Evolutionary conservation across 129 eudicot genomes (phyloP).

Genomic region (Tagetes patula): DNA sequence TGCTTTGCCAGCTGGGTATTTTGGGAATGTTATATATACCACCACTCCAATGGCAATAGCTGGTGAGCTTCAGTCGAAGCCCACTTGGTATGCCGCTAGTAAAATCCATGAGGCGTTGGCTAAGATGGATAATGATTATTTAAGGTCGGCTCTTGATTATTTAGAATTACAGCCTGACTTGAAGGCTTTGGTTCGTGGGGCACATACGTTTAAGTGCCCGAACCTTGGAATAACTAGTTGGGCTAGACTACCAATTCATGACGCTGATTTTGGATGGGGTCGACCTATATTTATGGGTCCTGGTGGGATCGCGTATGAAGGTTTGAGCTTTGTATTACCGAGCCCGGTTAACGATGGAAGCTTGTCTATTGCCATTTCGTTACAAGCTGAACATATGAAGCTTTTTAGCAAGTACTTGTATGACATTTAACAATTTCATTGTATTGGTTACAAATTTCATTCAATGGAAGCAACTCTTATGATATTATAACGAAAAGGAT

Average conservation of each 20-base stretch:
- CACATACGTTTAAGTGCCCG: conserved; percentile 63
- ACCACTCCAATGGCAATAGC: conserved; percentile 49
- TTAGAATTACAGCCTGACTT: conserved; percentile 58
- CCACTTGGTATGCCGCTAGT: conserved; percentile 49
- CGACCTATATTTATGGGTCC: conserved; percentile 79
- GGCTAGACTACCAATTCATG: conserved; percentile 79
- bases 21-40: conserved; percentile 63
- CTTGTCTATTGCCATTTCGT: conserved; percentile 27
- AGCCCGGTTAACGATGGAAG: conserved; percentile 36
- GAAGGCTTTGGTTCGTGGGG: conserved; percentile 70
- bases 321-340: conserved; percentile 33
- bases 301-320: conserved; percentile 53
- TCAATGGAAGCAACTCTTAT: neutral
- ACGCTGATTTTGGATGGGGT: conserved; percentile 80
- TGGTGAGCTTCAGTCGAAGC: conserved; percentile 51
- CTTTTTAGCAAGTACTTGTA: conserved; percentile 50
- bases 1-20: conserved; percentile 52
- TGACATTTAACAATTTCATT: conserved; percentile 40
- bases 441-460: neutral
- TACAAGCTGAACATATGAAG: conserved; percentile 53
- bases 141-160: conserved; percentile 59
- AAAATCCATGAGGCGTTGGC: conserved; percentile 36
- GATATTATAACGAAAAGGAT: neutral
- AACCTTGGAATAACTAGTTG: conserved; percentile 73
- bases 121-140: conserved; percentile 51